These are phyloP conservation scores for Euphorbia pulcherrima DNA, from an alignment of 345 rosid genomes.

Conservation along the genomic window DNA sequence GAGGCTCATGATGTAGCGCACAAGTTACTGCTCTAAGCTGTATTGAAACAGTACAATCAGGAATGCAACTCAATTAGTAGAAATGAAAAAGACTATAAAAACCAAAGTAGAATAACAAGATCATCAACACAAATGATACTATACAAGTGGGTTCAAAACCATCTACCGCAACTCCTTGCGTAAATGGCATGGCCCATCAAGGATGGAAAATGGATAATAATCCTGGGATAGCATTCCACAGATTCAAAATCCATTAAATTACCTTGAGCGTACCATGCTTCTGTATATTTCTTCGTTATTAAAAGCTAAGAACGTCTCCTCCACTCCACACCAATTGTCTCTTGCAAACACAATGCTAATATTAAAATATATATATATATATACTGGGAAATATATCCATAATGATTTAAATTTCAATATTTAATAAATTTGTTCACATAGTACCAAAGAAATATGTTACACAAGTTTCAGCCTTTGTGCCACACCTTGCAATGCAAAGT, in stretches of 20 bases:
- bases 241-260: conserved; percentile 39
- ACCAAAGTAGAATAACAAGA: neutral
- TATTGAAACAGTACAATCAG: neutral
- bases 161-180: neutral
- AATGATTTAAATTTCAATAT: conserved; percentile 34
- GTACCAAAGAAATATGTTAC: conserved; percentile 58
- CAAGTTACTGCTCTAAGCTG: neutral
- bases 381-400: conserved; percentile 45
- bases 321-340: conserved; percentile 77
- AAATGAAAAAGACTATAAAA: neutral
- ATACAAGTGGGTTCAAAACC: neutral
- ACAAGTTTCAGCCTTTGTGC: conserved; percentile 61
- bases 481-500: conserved; percentile 90
- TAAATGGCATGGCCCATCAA: conserved; percentile 4
- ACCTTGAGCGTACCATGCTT: conserved; percentile 54
- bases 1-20: neutral
- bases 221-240: conserved; percentile 27
- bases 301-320: conserved; percentile 65
- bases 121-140: neutral
- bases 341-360: conserved; percentile 90
- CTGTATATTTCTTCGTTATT: conserved; percentile 62
- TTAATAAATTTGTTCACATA: conserved; percentile 42
- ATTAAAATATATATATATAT: conserved; percentile 38
- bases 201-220: conserved; percentile 10
- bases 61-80: neutral